Evolutionary conservation across 2,329 filamentous ascomycete genomes (phyloP).

Genomic region (Neopestalotiopsis sp.): DNA sequence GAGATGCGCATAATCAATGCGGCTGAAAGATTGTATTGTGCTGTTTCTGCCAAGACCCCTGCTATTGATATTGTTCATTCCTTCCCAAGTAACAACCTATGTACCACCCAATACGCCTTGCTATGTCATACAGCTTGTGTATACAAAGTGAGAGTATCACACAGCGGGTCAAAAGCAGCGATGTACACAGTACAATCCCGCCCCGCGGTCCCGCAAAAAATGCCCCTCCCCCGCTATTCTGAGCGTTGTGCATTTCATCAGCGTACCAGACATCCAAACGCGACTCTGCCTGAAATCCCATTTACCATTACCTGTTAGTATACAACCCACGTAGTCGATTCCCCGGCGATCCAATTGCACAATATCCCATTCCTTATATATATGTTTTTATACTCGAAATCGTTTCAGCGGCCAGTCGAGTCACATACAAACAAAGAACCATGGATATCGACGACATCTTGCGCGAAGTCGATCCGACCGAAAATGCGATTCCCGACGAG

Average conservation of each 20-base stretch:
- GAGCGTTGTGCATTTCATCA: background rate
- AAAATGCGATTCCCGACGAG: conserved; percentile 59
- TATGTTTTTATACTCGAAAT: too few relatives aligned
- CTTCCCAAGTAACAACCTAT: too few relatives aligned
- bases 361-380: too few relatives aligned
- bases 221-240: conserved; percentile 11
- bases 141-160: background rate
- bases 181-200: background rate
- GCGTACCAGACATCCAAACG: background rate
- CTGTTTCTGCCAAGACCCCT: too few relatives aligned
- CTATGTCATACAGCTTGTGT: background rate
- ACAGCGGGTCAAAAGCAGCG: background rate
- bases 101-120: background rate
- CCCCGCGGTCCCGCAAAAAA: background rate
- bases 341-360: too few relatives aligned
- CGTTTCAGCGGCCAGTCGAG: too few relatives aligned
- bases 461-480: conserved; percentile 70
- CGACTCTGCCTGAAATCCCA: background rate
- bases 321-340: too few relatives aligned
- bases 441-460: conserved; percentile 87
- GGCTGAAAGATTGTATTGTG: too few relatives aligned
- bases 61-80: too few relatives aligned
- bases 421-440: background rate
- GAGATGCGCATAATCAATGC: too few relatives aligned
- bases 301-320: background rate